Percentiles rank a stretch among this genome's conserved stretches.
phyloP scores from a whole-genome alignment of 2,329 filamentous ascomycete genomes.

The Passalora sequoiae region DNA sequence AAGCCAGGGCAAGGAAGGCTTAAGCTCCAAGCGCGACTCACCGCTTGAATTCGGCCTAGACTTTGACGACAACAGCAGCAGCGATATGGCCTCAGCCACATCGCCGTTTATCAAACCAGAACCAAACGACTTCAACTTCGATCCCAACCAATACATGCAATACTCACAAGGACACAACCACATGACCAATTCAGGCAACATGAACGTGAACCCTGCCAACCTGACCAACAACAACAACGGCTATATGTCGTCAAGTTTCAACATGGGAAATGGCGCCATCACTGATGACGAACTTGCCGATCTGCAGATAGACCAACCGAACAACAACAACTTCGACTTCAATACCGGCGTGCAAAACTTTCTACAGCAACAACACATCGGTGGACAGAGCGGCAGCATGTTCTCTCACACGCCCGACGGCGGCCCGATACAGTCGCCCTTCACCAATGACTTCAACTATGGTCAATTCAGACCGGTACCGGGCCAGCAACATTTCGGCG shows the following conservation, averaged over 20 bases:
- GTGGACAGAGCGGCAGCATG: constrained; percentile 62
- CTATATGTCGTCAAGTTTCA: constrained; percentile 58
- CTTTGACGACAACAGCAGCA: constrained; percentile 20
- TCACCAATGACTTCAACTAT: constrained; percentile 69
- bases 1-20: constrained; percentile 22
- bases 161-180: constrained; percentile 24
- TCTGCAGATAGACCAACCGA: constrained; percentile 45
- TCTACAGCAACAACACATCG: constrained; percentile 43
- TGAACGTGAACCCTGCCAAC: constrained; percentile 75
- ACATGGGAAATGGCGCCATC: constrained; percentile 71
- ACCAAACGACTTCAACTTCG: constrained; percentile 58
- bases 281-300: constrained; percentile 86
- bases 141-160: constrained; percentile 37
- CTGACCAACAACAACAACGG: constrained; percentile 65
- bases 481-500: constrained; percentile 40
- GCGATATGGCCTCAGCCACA: constrained; percentile 51
- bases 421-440: constrained; percentile 86
- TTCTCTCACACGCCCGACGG: constrained; percentile 91
- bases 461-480: constrained; percentile 68
- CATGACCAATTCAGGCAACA: constrained; percentile 42
- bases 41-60: constrained; percentile 33
- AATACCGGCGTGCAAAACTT: constrained; percentile 48
- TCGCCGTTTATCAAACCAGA: constrained; percentile 62
- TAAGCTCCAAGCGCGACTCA: constrained; percentile 32
- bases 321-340: constrained; percentile 34